These are phyloP conservation scores for Candida hungchunana DNA, from an alignment of 805 yeast genomes.

Conservation along the genomic window DNA sequence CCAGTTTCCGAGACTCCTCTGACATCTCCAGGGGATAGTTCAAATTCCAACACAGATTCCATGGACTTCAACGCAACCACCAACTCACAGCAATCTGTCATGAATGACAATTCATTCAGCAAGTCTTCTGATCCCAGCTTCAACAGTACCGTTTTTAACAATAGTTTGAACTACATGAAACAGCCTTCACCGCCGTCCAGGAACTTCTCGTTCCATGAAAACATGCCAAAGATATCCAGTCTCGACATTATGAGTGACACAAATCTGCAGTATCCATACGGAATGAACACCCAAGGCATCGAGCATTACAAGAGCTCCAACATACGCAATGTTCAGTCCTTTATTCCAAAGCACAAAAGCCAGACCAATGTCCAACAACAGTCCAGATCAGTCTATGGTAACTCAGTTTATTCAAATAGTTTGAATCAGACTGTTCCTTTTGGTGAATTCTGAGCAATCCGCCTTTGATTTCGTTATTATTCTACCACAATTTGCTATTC, in stretches of 20 bases:
- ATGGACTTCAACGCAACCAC: constrained; percentile 1
- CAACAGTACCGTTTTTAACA: too few species aligned
- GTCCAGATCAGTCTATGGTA: too few species aligned
- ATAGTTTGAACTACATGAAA: too few species aligned
- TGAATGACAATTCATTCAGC: too few species aligned
- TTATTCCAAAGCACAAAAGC: constrained; percentile 5
- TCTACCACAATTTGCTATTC: too few species aligned
- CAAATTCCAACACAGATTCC: constrained; percentile 1
- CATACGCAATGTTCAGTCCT: constrained; percentile 10
- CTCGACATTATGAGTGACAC: constrained; percentile 2
- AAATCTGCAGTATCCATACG: too few species aligned
- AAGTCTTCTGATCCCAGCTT: too few species aligned
- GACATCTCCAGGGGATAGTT: constrained; percentile 2
- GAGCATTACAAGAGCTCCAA: constrained; percentile 9
- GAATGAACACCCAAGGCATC: neutral
- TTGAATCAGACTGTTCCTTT: too few species aligned
- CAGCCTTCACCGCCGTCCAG: neutral
- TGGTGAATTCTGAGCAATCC: too few species aligned
- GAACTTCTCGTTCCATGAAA: too few species aligned
- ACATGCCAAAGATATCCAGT: neutral
- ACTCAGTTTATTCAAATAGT: too few species aligned
- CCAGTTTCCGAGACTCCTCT: neutral
- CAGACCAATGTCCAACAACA: neutral
- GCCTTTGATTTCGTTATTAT: too few species aligned
- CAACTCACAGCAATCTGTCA: neutral